Percentiles rank a stretch among this genome's conserved stretches.
Conservation (phyloP, 495 filamentous ascomycete genomes). For the Monascus purpureus region DNA sequence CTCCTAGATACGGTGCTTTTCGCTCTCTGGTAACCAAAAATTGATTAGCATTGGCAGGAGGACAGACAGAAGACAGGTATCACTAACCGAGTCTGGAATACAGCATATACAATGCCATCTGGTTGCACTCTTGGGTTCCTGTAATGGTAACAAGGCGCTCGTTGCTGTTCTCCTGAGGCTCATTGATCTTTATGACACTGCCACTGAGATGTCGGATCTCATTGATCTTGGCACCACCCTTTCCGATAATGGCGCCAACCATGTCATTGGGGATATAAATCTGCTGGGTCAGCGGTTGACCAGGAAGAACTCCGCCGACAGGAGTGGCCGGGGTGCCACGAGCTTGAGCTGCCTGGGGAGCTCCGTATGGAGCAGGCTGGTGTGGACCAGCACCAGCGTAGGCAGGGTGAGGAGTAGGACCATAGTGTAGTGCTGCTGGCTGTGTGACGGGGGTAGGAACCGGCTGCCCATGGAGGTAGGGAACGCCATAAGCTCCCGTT, state of each 20-base stretch:
- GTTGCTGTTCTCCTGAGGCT: conserved; percentile 97
- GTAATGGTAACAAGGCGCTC: conserved; percentile 95
- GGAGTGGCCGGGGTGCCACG: conserved; percentile 43
- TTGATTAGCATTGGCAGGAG: conserved; percentile 12
- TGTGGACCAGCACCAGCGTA: conserved; percentile 68
- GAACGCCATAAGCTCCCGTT: conserved; percentile 53
- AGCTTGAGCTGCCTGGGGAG: conserved; percentile 45
- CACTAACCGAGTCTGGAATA: conserved; percentile 89
- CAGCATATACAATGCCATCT: conserved; percentile 98
- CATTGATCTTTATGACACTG: conserved; percentile 99
- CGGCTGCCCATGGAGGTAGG: conserved; percentile 53
- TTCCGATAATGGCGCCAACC: conserved; percentile 98
- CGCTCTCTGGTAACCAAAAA: conserved; percentile 45
- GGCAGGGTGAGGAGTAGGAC: conserved; percentile 48
- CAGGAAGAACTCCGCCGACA: conserved; percentile 61
- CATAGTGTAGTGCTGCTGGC: conserved; percentile 53
- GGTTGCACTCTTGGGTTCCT: conserved; percentile 93
- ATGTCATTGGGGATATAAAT: conserved; percentile 99
- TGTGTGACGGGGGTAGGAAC: conserved; percentile 47
- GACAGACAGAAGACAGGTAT: no score
- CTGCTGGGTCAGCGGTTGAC: conserved; percentile 87
- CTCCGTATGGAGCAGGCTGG: conserved; percentile 50
- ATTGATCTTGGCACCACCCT: conserved; percentile 98
- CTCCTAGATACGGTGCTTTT: conserved; percentile 67
- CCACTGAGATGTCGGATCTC: conserved; percentile 94